A percentile compares a stretch with the other conserved stretches of the same genome.
These are phyloP conservation scores for Podaxis sp. DNA, from an alignment of 768 basidiomycete species.

Conservation along the genomic window DNA sequence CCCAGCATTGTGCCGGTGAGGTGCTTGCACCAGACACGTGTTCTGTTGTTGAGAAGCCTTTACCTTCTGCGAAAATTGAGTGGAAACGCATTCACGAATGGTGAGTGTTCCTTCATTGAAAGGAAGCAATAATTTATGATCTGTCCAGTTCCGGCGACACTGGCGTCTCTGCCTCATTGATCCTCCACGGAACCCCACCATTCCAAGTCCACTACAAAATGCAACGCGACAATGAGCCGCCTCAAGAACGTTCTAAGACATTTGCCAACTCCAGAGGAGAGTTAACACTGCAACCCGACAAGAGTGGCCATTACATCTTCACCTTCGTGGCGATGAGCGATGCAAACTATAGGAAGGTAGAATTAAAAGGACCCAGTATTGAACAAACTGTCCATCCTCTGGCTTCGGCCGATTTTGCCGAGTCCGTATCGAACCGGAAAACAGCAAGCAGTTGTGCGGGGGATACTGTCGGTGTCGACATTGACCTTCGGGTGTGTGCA, in stretches of 20 bases:
- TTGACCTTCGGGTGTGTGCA: constrained; percentile 70
- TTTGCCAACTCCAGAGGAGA: constrained; percentile 76
- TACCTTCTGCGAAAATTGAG: constrained; percentile 81
- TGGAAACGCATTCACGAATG: constrained; percentile 92
- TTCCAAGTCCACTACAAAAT: constrained; percentile 81
- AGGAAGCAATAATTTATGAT: constrained; percentile 6
- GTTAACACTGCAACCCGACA: constrained; percentile 81
- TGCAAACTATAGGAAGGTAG: constrained; percentile 75
- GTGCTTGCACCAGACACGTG: constrained; percentile 84
- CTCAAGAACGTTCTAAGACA: constrained; percentile 57
- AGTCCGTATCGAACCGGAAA: constrained; percentile 46
- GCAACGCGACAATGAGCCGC: constrained; percentile 66
- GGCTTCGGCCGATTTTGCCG: constrained; percentile 75
- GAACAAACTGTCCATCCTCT: constrained; percentile 89
- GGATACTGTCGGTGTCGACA: constrained; percentile 68
- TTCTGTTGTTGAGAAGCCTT: constrained; percentile 69
- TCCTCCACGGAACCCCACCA: constrained; percentile 86
- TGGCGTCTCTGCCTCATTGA: constrained; percentile 83
- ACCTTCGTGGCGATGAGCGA: constrained; percentile 80
- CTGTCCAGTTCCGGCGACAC: constrained; percentile 78
- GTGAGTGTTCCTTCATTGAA: constrained; percentile 37
- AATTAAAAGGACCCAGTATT: constrained; percentile 74
- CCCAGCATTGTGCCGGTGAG: constrained; percentile 74
- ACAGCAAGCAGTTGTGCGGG: constrained; percentile 80
- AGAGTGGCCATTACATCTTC: constrained; percentile 88